Evolutionary conservation across 805 yeast species (phyloP), one percentile per base, ranked within the genome.

Genomic region (Metschnikowia koreensis): DNA sequence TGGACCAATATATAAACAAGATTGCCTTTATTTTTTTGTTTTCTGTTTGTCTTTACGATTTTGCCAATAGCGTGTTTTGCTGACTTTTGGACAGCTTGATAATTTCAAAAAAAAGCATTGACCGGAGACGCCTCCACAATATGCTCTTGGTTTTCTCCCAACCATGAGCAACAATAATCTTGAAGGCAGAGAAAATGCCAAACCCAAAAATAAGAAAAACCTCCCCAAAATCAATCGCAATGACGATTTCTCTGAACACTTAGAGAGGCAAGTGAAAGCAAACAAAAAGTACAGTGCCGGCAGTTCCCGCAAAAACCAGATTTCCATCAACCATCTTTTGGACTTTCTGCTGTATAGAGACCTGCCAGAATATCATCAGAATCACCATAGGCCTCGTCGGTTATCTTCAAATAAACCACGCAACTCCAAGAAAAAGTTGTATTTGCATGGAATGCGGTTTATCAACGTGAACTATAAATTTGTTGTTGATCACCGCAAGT

Each of bases 391-490:
- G 17, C 51, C 52, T 12, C 52, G 52, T 16, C 47, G 52, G 15
- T 13, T 41, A 15, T 41, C 49, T 38, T 46, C 47, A 36, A 13
- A 47, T 54, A 31, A 53, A 48, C 49, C 59, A 47, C 44, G 56
- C 34, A 26, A 39, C 59, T 27, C 44, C 28, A 41, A 42, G 51
- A 38, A 42, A 13, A 70, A 65, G 47, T 66, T 83, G 7, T 81
- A 79, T 53, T 66, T 87, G 15, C 76, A 76, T 6, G 93, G 93
- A 0, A 80, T 83, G 69, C 73, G 81, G 3, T 87, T 82, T 58
- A 85, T 90, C 52, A 94, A 93, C 64, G 93, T 91, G 17, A 86
- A 87, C 65, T 92, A 86, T 65, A 81, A 89, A 59, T 87, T 94
- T 61, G 80, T 93, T 16, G 87, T 93, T n/a, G 87, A 89, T 59